Evolutionary conservation across 306 rosid species (phyloP).

Genomic region (Prunus salicina): DNA sequence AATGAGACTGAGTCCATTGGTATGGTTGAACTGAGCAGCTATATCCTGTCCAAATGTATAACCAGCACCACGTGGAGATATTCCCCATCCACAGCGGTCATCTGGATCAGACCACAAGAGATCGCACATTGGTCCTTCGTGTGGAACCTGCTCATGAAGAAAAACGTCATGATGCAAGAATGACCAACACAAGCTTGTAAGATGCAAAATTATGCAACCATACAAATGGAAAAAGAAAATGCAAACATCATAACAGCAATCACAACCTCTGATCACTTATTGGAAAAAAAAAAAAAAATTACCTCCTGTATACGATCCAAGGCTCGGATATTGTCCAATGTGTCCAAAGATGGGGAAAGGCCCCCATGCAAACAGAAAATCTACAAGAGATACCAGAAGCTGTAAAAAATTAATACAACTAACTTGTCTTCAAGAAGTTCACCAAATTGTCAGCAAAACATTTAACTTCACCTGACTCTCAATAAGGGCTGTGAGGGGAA

Average conservation of each 20-base stretch:
- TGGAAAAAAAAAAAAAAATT: not conserved
- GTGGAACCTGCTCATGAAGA: conserved; percentile 71
- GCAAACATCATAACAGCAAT: not conserved
- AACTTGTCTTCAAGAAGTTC: not conserved
- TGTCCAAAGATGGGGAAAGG: conserved; percentile 94
- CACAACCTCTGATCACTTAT: not conserved
- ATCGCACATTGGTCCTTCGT: conserved; percentile 99
- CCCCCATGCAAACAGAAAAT: conserved; percentile 98
- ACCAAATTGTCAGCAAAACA: conserved; percentile 5
- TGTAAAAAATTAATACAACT: conserved; percentile 9
- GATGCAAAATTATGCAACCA: not conserved
- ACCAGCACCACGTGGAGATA: conserved; percentile 99
- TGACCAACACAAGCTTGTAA: conserved; percentile 4
- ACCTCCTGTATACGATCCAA: conserved; percentile 98
- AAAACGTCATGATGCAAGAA: not conserved
- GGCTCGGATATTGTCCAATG: conserved; percentile 87
- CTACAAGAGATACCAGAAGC: conserved; percentile 42
- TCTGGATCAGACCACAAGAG: conserved; percentile 99
- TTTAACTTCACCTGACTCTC: conserved; percentile 87
- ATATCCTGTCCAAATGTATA: conserved; percentile 98
- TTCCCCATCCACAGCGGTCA: conserved; percentile 99
- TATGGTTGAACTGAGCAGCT: conserved; percentile 90
- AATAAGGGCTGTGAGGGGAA: conserved; percentile 94
- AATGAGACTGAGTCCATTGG: conserved; percentile 89
- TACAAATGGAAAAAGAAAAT: not conserved